Evolutionary conservation across 176 grass and related monocot genomes (phyloP).

Genomic region (Hyparrhenia diplandra): DNA sequence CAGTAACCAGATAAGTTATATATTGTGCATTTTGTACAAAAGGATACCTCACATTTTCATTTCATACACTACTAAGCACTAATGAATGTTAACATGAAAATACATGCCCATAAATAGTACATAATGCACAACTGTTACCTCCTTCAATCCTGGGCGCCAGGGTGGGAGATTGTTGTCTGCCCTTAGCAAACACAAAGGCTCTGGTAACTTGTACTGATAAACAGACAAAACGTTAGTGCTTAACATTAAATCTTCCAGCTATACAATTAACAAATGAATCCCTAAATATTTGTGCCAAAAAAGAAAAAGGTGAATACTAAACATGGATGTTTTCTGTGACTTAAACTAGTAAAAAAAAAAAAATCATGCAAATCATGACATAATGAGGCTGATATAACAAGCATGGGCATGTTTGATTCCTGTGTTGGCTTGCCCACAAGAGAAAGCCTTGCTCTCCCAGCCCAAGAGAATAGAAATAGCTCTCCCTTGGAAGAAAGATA

Average conservation of each 20-base stretch:
- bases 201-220: conserved; percentile 90
- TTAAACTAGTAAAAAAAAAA: not conserved
- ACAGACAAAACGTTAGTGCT: conserved; percentile 19
- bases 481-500: not conserved
- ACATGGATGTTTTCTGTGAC: not conserved
- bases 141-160: conserved; percentile 76
- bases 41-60: not conserved
- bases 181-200: conserved; percentile 70
- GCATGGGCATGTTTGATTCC: not conserved
- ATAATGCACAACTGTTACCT: conserved; percentile 48
- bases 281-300: not conserved
- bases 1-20: no score
- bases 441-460: not conserved
- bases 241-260: not conserved
- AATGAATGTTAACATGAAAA: not conserved
- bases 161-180: conserved; percentile 94
- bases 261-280: not conserved
- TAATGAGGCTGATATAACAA: not conserved
- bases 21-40: not conserved
- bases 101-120: not conserved
- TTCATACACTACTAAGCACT: not conserved
- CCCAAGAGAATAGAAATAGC: not conserved
- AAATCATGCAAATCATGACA: not conserved
- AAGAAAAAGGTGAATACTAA: not conserved
- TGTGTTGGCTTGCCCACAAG: not conserved